Percentiles rank a stretch among this genome's conserved stretches.
These are phyloP conservation scores for Escovopsis sp. DNA, from an alignment of 2,329 filamentous ascomycete species.

Conservation along the genomic window DNA sequence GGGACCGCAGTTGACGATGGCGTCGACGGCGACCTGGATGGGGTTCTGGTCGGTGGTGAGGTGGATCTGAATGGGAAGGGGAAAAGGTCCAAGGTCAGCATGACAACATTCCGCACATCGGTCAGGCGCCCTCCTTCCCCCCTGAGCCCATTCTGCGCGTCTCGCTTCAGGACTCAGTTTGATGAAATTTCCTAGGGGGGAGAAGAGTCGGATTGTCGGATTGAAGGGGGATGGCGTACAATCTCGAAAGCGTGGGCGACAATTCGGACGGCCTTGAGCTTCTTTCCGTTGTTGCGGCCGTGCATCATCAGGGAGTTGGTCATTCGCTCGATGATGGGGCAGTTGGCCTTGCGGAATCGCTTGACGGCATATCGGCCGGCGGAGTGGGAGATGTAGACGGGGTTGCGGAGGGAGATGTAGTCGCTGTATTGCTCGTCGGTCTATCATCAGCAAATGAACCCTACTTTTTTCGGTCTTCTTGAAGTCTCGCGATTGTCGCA, in stretches of 20 bases:
- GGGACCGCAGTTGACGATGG: slow-evolving; percentile 99
- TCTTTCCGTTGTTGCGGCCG: slow-evolving; percentile 99
- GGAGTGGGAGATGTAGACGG: slow-evolving; percentile 98
- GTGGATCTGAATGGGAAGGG: slow-evolving; percentile 55
- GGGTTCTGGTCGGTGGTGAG: slow-evolving; percentile 99
- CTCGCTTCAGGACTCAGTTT: background rate
- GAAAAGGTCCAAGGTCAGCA: slow-evolving; percentile 16
- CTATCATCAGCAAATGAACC: slow-evolving; percentile 15
- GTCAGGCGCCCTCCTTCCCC: background rate
- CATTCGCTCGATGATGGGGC: slow-evolving; percentile 99
- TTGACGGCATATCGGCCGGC: slow-evolving; percentile 97
- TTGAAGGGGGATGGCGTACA: slow-evolving; percentile 43
- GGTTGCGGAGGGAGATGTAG: slow-evolving; percentile 98
- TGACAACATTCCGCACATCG: background rate
- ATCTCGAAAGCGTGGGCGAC: slow-evolving; percentile 99
- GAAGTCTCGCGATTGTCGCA: background rate
- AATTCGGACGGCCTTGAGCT: slow-evolving; percentile 99
- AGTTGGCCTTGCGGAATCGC: slow-evolving; percentile 99
- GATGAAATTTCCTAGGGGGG: background rate
- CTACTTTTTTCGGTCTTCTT: background rate
- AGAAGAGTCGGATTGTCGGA: background rate
- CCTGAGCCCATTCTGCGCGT: too few relatives aligned
- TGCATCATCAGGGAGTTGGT: slow-evolving; percentile 99
- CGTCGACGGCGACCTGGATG: slow-evolving; percentile 97
- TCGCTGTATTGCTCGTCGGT: slow-evolving; percentile 46